phyloP scores from a whole-genome alignment of 2,329 filamentous ascomycete species.

The Neospermospora avenae region DNA sequence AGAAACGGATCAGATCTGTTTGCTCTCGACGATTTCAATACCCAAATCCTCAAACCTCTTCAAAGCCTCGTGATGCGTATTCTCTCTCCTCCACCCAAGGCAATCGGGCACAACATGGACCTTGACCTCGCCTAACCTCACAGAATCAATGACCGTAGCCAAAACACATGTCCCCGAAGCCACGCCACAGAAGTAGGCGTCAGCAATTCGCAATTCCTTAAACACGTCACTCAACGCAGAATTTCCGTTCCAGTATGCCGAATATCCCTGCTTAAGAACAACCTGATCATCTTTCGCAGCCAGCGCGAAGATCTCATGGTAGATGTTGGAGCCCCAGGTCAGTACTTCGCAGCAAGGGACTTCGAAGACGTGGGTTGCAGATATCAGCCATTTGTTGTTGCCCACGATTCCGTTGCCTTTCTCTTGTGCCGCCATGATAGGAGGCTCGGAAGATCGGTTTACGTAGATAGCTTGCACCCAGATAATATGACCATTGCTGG shows the following conservation, averaged over 20 bases:
- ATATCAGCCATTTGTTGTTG: slow-evolving; percentile 7
- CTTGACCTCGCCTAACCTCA: not conserved
- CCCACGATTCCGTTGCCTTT: slow-evolving; percentile 8
- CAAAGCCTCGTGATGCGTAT: slow-evolving; percentile 12
- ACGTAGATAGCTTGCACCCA: slow-evolving; percentile 10
- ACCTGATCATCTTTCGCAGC: no score
- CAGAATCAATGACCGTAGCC: slow-evolving; percentile 7
- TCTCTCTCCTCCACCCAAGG: slow-evolving; percentile 5
- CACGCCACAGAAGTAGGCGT: slow-evolving; percentile 9
- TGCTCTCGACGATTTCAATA: no score
- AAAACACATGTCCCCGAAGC: slow-evolving; percentile 12
- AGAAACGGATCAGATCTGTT: no score
- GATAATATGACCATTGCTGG: slow-evolving; percentile 2
- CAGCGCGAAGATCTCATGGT: no score
- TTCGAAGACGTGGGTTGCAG: slow-evolving; percentile 1
- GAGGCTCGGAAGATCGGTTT: slow-evolving; percentile 1
- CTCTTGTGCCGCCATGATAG: not conserved
- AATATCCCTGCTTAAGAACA: no score
- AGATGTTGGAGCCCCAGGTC: no score
- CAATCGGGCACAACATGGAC: slow-evolving; percentile 11
- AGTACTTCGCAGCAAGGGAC: no score
- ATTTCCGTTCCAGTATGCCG: no score
- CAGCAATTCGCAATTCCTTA: not conserved
- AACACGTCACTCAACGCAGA: no score
- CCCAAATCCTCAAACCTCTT: not conserved